Evolutionary conservation across 306 rosid genomes (phyloP).

Genomic region (Nissolia schottii): DNA sequence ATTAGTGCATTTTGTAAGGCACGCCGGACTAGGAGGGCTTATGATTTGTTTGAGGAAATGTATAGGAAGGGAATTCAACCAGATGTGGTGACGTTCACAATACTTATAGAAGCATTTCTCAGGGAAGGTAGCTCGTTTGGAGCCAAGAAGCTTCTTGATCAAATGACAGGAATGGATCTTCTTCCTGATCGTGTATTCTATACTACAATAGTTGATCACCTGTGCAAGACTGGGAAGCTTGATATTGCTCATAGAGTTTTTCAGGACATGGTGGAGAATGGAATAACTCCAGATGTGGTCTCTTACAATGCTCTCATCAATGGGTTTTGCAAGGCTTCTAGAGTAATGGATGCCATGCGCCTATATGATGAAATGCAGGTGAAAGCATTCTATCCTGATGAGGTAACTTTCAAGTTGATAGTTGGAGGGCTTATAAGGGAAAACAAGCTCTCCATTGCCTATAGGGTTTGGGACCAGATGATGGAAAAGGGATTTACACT

Average conservation of each 20-base stretch:
- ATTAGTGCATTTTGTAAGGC: slow-evolving; percentile 62
- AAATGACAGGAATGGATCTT: slow-evolving; percentile 54
- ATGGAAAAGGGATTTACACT: slow-evolving; percentile 95
- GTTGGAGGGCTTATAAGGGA: slow-evolving; percentile 73
- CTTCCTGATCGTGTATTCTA: slow-evolving; percentile 61
- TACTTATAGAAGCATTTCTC: slow-evolving; percentile 68
- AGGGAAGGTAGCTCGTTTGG: slow-evolving; percentile 54
- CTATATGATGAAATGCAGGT: slow-evolving; percentile 79
- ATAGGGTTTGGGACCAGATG: slow-evolving; percentile 90
- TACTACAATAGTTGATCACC: slow-evolving; percentile 61
- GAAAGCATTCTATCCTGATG: slow-evolving; percentile 58
- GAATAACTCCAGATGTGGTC: slow-evolving; percentile 68
- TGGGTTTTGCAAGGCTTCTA: slow-evolving; percentile 73
- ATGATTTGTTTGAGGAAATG: slow-evolving; percentile 77
- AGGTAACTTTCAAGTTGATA: slow-evolving; percentile 80
- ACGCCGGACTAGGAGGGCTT: slow-evolving; percentile 48
- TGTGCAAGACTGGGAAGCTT: slow-evolving; percentile 61
- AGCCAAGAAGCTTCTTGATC: slow-evolving; percentile 67
- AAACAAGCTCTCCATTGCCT: slow-evolving; percentile 55
- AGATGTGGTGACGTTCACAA: slow-evolving; percentile 71
- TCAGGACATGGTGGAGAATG: slow-evolving; percentile 65
- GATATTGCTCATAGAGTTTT: slow-evolving; percentile 57
- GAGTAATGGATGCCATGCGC: slow-evolving; percentile 55
- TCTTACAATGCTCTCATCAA: slow-evolving; percentile 85
- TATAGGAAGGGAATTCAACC: slow-evolving; percentile 60